Percentiles rank a stretch among this genome's conserved stretches.
Evolutionary conservation across 495 filamentous ascomycete genomes (phyloP).

Genomic region (Hypoxylon fuscum): DNA sequence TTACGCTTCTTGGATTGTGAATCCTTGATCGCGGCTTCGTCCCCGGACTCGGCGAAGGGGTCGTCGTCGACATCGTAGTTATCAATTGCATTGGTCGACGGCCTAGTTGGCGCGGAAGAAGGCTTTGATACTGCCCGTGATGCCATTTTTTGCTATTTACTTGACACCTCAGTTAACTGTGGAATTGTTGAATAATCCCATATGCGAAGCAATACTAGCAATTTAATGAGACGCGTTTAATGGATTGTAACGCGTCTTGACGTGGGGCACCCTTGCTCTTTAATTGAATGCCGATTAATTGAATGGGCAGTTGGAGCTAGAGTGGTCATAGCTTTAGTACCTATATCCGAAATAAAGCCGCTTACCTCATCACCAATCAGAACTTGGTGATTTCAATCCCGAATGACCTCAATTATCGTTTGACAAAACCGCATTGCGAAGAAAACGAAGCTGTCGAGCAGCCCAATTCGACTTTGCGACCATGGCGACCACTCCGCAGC

Average conservation of each 20-base stretch:
- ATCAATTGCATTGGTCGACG: conserved; percentile 66
- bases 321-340: conserved; percentile 12
- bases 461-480: conserved; percentile 47
- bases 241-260: conserved; percentile 38
- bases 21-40: conserved; percentile 44
- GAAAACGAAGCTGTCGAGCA: conserved; percentile 36
- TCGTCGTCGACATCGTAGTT: conserved; percentile 71
- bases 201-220: no score
- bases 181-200: neutral
- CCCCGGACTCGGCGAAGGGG: conserved; percentile 37
- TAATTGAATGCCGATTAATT: conserved; percentile 12
- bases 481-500: conserved; percentile 68
- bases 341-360: conserved; percentile 38
- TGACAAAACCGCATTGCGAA: no score
- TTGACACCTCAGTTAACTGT: no score
- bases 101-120: conserved; percentile 14
- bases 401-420: conserved; percentile 28
- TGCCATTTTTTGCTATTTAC: conserved; percentile 27
- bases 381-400: conserved; percentile 30
- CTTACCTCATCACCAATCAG: conserved; percentile 35
- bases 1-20: conserved; percentile 46
- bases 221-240: conserved; percentile 18
- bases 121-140: conserved; percentile 22
- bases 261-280: conserved; percentile 19
- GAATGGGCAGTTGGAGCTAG: neutral